phyloP scores from a whole-genome alignment of 176 grass and related monocot genomes.

The Panicum miliaceum region DNA sequence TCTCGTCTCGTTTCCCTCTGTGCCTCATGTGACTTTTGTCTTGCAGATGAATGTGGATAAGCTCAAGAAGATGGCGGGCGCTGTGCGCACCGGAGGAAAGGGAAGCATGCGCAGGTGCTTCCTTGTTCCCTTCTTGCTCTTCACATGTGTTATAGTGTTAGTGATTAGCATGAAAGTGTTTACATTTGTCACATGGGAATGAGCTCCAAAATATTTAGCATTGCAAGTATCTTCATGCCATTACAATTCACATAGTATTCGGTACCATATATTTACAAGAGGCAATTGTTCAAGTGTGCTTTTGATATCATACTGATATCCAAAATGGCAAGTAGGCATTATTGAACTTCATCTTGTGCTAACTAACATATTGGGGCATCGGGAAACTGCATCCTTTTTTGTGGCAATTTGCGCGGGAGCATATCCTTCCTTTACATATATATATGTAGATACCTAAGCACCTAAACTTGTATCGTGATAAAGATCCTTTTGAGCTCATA shows the following conservation, averaged over 20 bases:
- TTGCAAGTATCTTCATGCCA: neutral
- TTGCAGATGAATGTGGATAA: slow-evolving; percentile 70
- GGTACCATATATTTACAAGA: neutral
- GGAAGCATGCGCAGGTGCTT: slow-evolving; percentile 69
- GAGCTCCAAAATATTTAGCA: neutral
- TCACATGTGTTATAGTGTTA: neutral
- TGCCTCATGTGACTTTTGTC: neutral
- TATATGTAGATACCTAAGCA: neutral
- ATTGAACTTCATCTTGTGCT: neutral
- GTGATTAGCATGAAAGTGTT: neutral
- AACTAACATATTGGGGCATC: neutral
- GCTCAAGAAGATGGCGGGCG: slow-evolving; percentile 78
- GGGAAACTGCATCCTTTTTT: neutral
- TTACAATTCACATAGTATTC: neutral
- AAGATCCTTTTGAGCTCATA: too few species aligned
- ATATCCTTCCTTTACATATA: neutral
- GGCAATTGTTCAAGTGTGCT: neutral
- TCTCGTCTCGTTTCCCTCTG: neutral
- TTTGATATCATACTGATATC: neutral
- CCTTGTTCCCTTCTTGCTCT: neutral
- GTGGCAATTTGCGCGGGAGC: neutral
- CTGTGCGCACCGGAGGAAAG: slow-evolving; percentile 78
- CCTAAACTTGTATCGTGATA: neutral
- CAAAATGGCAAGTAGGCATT: neutral
- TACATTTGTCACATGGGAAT: neutral